Evolutionary conservation across 164 flowering plant species (phyloP).

Genomic region (Tetrastigma voinierianum): DNA sequence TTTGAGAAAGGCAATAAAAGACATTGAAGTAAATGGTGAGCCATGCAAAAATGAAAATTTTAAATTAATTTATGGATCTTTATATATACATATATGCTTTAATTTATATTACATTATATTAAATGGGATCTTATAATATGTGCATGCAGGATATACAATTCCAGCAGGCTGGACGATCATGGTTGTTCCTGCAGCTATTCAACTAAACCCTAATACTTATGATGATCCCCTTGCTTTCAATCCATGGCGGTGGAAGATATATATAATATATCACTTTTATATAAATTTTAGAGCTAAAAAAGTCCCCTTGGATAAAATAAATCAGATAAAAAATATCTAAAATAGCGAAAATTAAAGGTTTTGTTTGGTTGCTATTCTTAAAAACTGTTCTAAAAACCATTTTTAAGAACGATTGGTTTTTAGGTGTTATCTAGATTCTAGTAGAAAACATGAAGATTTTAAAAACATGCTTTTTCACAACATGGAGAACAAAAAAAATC

Average conservation of each 20-base stretch:
- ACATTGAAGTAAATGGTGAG: slow-evolving; percentile 14
- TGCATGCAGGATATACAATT: slow-evolving; percentile 31
- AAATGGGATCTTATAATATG: background rate
- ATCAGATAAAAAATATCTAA: too few species aligned
- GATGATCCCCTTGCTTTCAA: slow-evolving; percentile 30
- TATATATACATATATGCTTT: background rate
- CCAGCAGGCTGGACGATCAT: slow-evolving; percentile 35
- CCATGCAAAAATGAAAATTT: background rate
- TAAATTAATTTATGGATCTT: background rate
- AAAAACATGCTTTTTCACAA: too few species aligned
- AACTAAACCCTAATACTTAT: slow-evolving; percentile 17
- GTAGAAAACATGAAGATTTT: too few species aligned
- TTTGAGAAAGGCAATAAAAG: slow-evolving; percentile 17
- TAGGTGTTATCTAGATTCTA: too few species aligned
- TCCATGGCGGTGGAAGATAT: slow-evolving; percentile 35
- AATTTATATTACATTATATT: background rate
- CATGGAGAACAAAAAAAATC: too few species aligned
- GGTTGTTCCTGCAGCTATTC: slow-evolving; percentile 22
- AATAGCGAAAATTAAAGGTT: too few species aligned
- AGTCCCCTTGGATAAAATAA: too few species aligned
- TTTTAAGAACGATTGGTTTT: too few species aligned
- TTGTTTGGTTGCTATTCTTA: too few species aligned
- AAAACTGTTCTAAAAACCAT: too few species aligned
- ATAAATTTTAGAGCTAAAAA: too few species aligned
- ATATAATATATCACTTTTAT: too few species aligned